These are phyloP conservation scores for Neolentinus lepideus DNA, from an alignment of 1,284 basidiomycete genomes.

Conservation along the genomic window DNA sequence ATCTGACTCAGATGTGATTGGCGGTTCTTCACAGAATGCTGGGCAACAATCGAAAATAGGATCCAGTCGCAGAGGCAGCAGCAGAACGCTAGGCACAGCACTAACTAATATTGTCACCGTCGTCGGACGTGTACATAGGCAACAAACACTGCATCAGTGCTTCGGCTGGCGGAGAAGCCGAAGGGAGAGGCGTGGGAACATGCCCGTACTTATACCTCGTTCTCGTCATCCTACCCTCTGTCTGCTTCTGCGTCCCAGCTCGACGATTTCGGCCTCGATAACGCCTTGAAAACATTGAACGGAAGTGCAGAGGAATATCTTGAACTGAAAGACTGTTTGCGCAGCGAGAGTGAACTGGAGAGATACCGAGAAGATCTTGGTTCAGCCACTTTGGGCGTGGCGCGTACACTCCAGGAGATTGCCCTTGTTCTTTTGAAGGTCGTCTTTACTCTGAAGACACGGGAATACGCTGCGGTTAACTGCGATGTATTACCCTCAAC, in stretches of 20 bases:
- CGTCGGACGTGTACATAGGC: no score
- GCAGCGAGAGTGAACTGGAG: background rate
- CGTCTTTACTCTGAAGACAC: background rate
- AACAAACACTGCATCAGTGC: background rate
- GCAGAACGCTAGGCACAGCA: no score
- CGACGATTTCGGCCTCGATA: background rate
- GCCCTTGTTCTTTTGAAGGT: background rate
- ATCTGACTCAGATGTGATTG: no score
- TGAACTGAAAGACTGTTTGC: background rate
- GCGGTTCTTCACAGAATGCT: no score
- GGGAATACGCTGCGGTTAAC: conserved; percentile 19
- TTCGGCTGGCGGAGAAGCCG: background rate
- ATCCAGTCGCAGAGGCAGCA: no score
- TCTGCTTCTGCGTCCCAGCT: background rate
- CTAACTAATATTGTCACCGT: no score
- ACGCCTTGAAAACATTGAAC: background rate
- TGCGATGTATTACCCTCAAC: conserved; percentile 76
- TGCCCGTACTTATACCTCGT: background rate
- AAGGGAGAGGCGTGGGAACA: background rate
- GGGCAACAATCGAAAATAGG: no score
- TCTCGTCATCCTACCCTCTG: background rate
- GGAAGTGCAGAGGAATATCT: background rate
- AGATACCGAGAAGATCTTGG: background rate
- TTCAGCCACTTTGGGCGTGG: background rate
- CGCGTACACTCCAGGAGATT: background rate